Conservation (phyloP, 257 asterid species). For the Solanum tarapatanum region DNA sequence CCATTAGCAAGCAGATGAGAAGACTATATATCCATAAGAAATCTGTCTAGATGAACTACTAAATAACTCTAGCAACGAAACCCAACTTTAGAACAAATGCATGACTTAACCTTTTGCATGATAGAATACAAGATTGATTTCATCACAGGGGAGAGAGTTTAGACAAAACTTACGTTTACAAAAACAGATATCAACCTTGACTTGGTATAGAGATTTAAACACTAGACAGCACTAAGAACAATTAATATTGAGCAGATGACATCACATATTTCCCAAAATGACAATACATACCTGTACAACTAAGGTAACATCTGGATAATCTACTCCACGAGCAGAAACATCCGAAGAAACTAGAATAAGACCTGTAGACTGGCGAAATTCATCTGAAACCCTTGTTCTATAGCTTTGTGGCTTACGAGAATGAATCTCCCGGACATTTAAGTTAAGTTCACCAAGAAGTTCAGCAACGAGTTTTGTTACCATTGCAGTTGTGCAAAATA, state of each 20-base stretch:
- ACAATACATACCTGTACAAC: constrained; percentile 65
- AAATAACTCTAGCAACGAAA: neutral
- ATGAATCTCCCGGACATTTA: constrained; percentile 90
- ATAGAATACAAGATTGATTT: neutral
- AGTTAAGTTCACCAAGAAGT: constrained; percentile 68
- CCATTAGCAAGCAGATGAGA: neutral
- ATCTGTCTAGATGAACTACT: neutral
- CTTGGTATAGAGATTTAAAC: neutral
- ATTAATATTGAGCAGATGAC: neutral
- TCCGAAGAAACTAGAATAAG: constrained; percentile 95
- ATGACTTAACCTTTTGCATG: neutral
- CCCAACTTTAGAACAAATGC: neutral
- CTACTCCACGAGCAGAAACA: constrained; percentile 98
- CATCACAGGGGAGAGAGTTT: neutral
- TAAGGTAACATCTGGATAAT: constrained; percentile 91
- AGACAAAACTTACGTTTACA: neutral
- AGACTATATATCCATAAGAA: neutral
- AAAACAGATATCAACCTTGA: neutral
- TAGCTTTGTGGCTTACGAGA: constrained; percentile 90
- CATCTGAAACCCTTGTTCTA: constrained; percentile 83
- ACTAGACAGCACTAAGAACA: neutral
- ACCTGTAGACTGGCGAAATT: constrained; percentile 87
- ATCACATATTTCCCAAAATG: neutral
- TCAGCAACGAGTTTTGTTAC: constrained; percentile 86
- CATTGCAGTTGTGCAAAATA: constrained; percentile 99